phyloP scores from a whole-genome alignment of 169 alveolate genomes.

The Plasmodium sp. region DNA sequence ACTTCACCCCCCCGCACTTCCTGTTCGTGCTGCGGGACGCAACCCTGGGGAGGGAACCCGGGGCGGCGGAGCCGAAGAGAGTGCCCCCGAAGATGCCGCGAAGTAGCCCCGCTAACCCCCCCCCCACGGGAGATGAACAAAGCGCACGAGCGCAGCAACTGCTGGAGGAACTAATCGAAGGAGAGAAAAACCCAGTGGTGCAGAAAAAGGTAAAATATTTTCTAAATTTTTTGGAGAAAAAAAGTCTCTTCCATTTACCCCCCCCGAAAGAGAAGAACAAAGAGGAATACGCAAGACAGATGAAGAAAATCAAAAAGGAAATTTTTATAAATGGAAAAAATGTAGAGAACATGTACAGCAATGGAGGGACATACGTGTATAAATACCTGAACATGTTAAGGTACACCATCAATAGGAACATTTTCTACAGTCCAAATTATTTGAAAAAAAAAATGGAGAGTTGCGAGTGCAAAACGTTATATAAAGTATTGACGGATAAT shows the following conservation, averaged over 20 bases:
- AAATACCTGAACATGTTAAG: conserved; percentile 26
- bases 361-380: conserved; percentile 20
- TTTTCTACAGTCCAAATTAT: conserved; percentile 28
- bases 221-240: conserved; percentile 9
- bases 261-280: not conserved
- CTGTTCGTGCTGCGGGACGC: conserved; percentile 40
- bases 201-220: conserved; percentile 36
- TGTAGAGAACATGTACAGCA: conserved; percentile 32
- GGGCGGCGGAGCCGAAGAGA: not conserved
- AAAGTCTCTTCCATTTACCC: conserved; percentile 23
- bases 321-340: conserved; percentile 31
- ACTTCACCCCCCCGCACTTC: conserved; percentile 16
- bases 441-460: conserved; percentile 38
- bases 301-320: conserved; percentile 23
- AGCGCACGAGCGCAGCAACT: not conserved
- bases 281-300: conserved; percentile 8
- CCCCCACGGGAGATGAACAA: not conserved
- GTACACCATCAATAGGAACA: conserved; percentile 22
- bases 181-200: not conserved
- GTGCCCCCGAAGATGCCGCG: not conserved
- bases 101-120: not conserved
- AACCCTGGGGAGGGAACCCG: not conserved
- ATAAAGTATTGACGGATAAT: conserved; percentile 33
- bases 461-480: conserved; percentile 23
- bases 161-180: not conserved